Evolutionary conservation across 73 alveolate genomes (phyloP).

Genomic region (Diophrys appendiculata): DNA sequence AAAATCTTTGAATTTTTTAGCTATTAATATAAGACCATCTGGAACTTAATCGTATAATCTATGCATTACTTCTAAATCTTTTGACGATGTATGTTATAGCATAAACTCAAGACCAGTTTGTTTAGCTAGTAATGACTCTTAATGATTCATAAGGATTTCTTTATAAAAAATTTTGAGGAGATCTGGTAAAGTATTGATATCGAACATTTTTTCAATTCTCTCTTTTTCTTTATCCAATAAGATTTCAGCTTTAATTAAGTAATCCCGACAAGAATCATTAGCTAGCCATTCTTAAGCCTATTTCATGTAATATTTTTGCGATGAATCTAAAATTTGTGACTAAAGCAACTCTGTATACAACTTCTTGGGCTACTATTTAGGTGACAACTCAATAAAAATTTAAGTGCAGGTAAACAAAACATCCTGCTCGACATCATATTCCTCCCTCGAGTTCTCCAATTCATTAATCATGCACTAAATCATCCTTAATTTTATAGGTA

Average conservation of each 20-base stretch:
- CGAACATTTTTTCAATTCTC: constrained; percentile 2
- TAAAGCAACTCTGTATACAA: not conserved
- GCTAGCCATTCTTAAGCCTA: constrained; percentile 49
- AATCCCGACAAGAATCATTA: constrained; percentile 62
- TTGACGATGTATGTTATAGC: constrained; percentile 22
- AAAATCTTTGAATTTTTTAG: constrained; percentile 33
- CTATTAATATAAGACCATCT: constrained; percentile 29
- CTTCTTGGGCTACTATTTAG: not conserved
- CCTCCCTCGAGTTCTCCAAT: constrained; percentile 70
- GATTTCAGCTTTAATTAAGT: constrained; percentile 56
- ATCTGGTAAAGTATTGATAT: too few species aligned
- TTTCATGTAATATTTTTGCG: constrained; percentile 30
- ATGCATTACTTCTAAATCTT: constrained; percentile 36
- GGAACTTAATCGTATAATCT: constrained; percentile 8
- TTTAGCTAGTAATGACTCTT: constrained; percentile 25
- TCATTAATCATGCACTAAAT: constrained; percentile 60
- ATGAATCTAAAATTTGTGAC: constrained; percentile 42
- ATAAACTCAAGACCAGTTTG: constrained; percentile 53
- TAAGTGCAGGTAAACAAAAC: not conserved
- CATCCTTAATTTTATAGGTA: constrained; percentile 38
- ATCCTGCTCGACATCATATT: constrained; percentile 22
- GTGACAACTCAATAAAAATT: not conserved
- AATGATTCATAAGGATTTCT: not conserved
- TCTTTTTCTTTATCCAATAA: constrained; percentile 27
- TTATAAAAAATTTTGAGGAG: not conserved